Evolutionary conservation across 306 rosid species (phyloP).

Genomic region (peach (Prunus persica)): Prunus_persica_NCBIv2 NC_034014.1:25313501-25314000

Average conservation of each 20-base stretch:
- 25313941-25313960: not conserved
- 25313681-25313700: no score
- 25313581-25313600: not conserved
- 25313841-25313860: not conserved
- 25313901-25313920: not conserved
- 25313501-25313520: not conserved
- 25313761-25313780: not conserved
- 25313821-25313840: not conserved
- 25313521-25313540: not conserved
- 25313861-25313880: not conserved
- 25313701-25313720: no score
- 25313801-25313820: not conserved
- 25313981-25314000: not conserved
- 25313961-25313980: not conserved
- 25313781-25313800: not conserved
- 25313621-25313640: not conserved
- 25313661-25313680: no score
- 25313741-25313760: not conserved
- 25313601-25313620: not conserved
- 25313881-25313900: not conserved
- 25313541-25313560: not conserved
- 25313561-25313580: not conserved
- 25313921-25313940: slow-evolving; percentile 7
- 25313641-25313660: not conserved
- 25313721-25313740: no score